phyloP scores from a whole-genome alignment of 73 alveolate genomes.

The Paraurostyla sp. region DNA sequence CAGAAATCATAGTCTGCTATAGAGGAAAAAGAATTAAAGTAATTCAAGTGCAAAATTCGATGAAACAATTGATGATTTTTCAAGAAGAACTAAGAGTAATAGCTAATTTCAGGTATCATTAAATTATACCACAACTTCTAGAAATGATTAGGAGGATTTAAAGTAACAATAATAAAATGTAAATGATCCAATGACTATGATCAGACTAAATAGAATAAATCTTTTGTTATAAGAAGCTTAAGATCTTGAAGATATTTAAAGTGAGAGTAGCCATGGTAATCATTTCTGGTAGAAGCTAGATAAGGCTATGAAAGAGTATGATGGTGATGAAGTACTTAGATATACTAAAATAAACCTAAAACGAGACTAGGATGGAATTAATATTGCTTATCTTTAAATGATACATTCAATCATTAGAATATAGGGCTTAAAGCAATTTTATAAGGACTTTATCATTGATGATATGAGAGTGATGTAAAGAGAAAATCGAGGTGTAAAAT shows the following conservation, averaged over 20 bases:
- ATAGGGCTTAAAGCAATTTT: constrained; percentile 14
- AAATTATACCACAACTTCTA: too few species aligned
- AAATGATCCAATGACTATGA: constrained; percentile 12
- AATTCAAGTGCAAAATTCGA: not conserved
- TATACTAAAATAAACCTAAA: constrained; percentile 19
- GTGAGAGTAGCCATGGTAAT: not conserved
- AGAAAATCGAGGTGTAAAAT: not conserved
- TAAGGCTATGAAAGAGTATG: not conserved
- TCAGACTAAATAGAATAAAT: constrained; percentile 25
- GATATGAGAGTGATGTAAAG: constrained; percentile 1
- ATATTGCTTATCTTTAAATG: not conserved
- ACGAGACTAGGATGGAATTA: constrained; percentile 39
- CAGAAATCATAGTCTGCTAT: not conserved
- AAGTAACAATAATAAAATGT: not conserved
- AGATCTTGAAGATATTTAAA: constrained; percentile 17
- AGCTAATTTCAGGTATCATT: too few species aligned
- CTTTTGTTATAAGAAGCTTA: constrained; percentile 27
- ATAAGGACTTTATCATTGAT: constrained; percentile 8
- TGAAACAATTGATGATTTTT: not conserved
- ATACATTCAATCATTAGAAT: not conserved
- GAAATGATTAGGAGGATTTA: not conserved
- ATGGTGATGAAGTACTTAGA: constrained; percentile 33
- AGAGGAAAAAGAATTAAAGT: not conserved
- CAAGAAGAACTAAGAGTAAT: not conserved
- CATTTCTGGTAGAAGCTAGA: constrained; percentile 13